Percentiles rank a stretch among this genome's conserved stretches.
These are phyloP conservation scores for Purshia tridentata DNA, from an alignment of 306 rosid genomes.

Conservation along the genomic window DNA sequence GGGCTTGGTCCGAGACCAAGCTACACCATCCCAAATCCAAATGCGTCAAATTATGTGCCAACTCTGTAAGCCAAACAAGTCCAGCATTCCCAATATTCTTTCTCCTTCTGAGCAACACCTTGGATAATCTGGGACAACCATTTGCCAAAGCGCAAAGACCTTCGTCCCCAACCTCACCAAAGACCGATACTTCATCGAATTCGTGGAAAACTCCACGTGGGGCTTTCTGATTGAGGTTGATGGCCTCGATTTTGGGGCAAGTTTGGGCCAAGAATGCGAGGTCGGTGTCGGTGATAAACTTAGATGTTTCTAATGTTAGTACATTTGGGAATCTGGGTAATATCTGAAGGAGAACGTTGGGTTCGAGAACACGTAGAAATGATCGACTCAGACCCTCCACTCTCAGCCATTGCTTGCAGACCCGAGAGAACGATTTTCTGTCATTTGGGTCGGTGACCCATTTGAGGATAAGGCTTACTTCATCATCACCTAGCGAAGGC, in stretches of 20 bases:
- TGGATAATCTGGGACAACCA: conserved; percentile 12
- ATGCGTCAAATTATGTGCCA: conserved; percentile 18
- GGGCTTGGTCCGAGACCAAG: conserved; percentile 18
- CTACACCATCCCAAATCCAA: conserved; percentile 30
- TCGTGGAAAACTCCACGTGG: not conserved
- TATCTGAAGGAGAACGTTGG: conserved; percentile 4
- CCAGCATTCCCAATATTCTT: conserved; percentile 6
- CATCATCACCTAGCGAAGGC: conserved; percentile 25
- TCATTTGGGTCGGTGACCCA: conserved; percentile 10
- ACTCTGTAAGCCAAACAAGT: conserved; percentile 3
- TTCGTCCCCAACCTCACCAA: conserved; percentile 23
- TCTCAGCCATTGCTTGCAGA: conserved; percentile 31
- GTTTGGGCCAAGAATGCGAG: conserved; percentile 17
- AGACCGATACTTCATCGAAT: not conserved
- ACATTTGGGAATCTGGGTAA: conserved; percentile 32
- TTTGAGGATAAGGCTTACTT: conserved; percentile 18
- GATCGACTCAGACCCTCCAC: conserved; percentile 29
- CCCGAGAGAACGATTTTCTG: conserved; percentile 21
- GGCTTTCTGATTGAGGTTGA: conserved; percentile 5
- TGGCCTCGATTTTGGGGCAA: conserved; percentile 28
- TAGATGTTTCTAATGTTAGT: conserved; percentile 17
- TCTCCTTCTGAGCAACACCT: conserved; percentile 27
- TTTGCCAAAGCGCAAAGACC: conserved; percentile 22
- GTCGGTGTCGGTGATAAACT: conserved; percentile 5
- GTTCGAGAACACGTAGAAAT: conserved; percentile 14